Percentiles rank a stretch among this genome's conserved stretches.
These are phyloP conservation scores for Knufia fluminis DNA, from an alignment of 2,329 filamentous ascomycete species.

Conservation along the genomic window DNA sequence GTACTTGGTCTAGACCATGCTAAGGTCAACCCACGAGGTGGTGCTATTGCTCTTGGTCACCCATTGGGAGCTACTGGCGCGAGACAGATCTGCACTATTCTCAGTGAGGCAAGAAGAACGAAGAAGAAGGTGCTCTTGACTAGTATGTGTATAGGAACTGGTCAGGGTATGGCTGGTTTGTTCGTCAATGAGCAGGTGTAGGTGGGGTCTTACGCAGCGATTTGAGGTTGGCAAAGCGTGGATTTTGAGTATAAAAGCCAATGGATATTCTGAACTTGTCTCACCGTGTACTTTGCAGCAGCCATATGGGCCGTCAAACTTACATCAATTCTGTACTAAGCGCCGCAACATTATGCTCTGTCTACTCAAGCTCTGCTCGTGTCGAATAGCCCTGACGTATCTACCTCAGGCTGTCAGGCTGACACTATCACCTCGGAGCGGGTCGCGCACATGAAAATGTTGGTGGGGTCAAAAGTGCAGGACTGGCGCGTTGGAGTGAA, in stretches of 20 bases:
- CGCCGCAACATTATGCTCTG: too few species aligned
- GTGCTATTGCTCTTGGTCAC: slow-evolving; percentile 86
- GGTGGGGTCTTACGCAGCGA: neutral
- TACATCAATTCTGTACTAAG: too few species aligned
- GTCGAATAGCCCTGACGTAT: neutral
- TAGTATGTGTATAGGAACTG: slow-evolving; percentile 73
- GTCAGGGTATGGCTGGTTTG: slow-evolving; percentile 57
- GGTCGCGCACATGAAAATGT: neutral
- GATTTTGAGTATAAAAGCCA: neutral
- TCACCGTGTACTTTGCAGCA: too few species aligned
- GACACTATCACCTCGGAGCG: neutral
- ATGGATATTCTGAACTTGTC: too few species aligned
- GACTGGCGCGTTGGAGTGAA: neutral
- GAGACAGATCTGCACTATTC: slow-evolving; percentile 79
- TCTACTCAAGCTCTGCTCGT: too few species aligned
- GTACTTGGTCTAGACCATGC: slow-evolving; percentile 54
- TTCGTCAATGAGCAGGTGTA: slow-evolving; percentile 54
- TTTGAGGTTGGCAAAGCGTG: neutral
- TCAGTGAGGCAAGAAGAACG: slow-evolving; percentile 72
- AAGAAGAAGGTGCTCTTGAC: slow-evolving; percentile 89
- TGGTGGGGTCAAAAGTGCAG: neutral
- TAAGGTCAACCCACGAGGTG: slow-evolving; percentile 85
- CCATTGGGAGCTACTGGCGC: slow-evolving; percentile 84
- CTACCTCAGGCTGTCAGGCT: neutral
- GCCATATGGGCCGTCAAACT: too few species aligned